Base-by-base conservation (phyloP, 2,329 filamentous ascomycete species). In the Monilinia vaccinii-corymbosi region DNA sequence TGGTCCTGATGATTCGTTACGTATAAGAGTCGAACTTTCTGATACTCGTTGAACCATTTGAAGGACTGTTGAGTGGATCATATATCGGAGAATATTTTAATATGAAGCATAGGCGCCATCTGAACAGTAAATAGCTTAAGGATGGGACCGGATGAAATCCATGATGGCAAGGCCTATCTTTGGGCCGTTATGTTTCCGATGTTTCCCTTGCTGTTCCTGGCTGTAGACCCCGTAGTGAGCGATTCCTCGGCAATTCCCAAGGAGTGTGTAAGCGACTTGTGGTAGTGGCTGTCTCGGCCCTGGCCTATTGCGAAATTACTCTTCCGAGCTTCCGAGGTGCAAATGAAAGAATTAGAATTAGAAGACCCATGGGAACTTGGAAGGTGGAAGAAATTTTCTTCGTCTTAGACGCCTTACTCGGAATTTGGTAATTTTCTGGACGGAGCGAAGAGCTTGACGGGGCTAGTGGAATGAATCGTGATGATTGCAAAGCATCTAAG, bases 91-190 rank as follows among this genome's bases (percentile, higher is more conserved):
- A 55, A 53, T 53, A 59, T 59, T 59, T 59, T 46, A 59, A 36
- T n/a, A 55, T 59, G 57, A 53, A 47, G 44, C 57, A 55, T 38
- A 55, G 53, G 57, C 48, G 57, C 57, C 21, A 53, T 59, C 48
- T 28, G 14, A 45, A 34, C 28, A 32, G 25, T 28, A 21, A 32
- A 46, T 36, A 47, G 13, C 40, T 46, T 18, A 44, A 28, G 13
- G 2, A 48, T 21, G 18, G 31, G 25, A 53, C 36, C 25, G 32
- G 13, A 53, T 53, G 25, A 7, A 5, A 32, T 53, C 25, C 50
- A 42, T 53, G 50, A 40, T 44, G 56, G 14, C 56, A 49, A 49
- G 42, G 52, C 42, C 21, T 47, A 23, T 44, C 21, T 25, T 44
- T 53, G 51, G 44, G 38, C 38, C 18, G 50, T 34, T 46, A 5